Conservation (phyloP, 2,329 filamentous ascomycete species). For the Phyllosticta citrichinensis region DNA sequence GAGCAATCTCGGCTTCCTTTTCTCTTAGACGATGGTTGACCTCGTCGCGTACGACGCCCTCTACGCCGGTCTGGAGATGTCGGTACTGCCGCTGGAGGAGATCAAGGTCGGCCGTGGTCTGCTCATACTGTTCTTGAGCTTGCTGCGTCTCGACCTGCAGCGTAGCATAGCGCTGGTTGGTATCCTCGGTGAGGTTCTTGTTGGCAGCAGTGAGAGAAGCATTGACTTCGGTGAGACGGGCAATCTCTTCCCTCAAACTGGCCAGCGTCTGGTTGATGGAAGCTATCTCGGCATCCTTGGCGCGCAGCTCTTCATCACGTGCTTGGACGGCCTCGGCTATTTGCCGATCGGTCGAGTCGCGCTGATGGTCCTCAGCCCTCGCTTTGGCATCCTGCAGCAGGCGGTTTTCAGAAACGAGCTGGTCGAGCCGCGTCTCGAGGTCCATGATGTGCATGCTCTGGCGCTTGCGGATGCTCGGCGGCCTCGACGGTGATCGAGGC, state of each 20-base stretch:
- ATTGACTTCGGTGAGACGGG: constrained; percentile 72
- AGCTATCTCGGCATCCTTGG: constrained; percentile 81
- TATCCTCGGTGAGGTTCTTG: constrained; percentile 62
- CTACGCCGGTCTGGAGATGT: constrained; percentile 52
- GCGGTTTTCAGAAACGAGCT: constrained; percentile 76
- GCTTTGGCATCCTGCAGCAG: constrained; percentile 62
- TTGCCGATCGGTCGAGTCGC: constrained; percentile 41
- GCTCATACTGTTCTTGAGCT: constrained; percentile 44
- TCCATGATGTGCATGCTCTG: constrained; percentile 95
- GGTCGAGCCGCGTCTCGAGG: constrained; percentile 75
- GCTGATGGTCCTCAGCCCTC: constrained; percentile 54
- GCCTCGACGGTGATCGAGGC: constrained; percentile 83
- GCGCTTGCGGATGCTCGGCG: constrained; percentile 89
- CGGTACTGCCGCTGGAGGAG: constrained; percentile 54
- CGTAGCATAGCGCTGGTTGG: constrained; percentile 58
- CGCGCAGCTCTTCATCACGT: constrained; percentile 60
- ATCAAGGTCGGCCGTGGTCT: constrained; percentile 59
- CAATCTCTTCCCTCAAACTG: constrained; percentile 72
- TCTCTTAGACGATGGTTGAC: constrained; percentile 58
- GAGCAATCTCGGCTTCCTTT: constrained; percentile 75
- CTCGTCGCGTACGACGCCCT: constrained; percentile 50
- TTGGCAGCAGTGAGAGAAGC: constrained; percentile 70
- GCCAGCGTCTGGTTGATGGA: constrained; percentile 68
- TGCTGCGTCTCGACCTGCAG: constrained; percentile 56
- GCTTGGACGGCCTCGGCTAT: constrained; percentile 47